Evolutionary conservation across 2,329 filamentous ascomycete species (phyloP).

Genomic region (Fusarium sp.): DNA sequence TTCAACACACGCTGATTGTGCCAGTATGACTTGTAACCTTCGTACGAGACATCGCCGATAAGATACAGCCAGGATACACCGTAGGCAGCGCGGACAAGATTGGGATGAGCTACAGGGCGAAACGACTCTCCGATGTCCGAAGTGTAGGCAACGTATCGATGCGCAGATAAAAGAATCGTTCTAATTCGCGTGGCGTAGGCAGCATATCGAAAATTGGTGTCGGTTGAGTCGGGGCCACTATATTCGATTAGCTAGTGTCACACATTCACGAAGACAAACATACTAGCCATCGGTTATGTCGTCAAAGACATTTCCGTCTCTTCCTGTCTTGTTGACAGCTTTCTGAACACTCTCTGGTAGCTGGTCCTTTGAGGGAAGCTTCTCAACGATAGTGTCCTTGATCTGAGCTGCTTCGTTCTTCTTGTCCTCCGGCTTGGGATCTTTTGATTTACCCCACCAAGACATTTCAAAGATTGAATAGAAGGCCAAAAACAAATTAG

Average conservation of each 20-base stretch:
- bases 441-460: constrained; percentile 56
- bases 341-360: constrained; percentile 65
- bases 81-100: constrained; percentile 83
- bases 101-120: constrained; percentile 88
- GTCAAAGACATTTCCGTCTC: constrained; percentile 79
- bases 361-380: constrained; percentile 59
- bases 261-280: constrained; percentile 47
- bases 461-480: constrained; percentile 40
- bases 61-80: constrained; percentile 94
- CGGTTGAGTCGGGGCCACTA: constrained; percentile 75
- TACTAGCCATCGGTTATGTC: constrained; percentile 83
- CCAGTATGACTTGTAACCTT: constrained; percentile 94
- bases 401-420: constrained; percentile 36
- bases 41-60: constrained; percentile 86
- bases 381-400: constrained; percentile 54
- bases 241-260: constrained; percentile 10
- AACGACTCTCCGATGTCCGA: constrained; percentile 97
- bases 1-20: constrained; percentile 81
- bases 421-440: constrained; percentile 46
- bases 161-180: constrained; percentile 88
- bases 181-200: constrained; percentile 87
- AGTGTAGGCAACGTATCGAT: constrained; percentile 97
- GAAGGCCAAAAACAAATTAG: background rate
- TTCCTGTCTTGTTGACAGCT: constrained; percentile 65
- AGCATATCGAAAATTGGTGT: constrained; percentile 87